Percentiles rank a stretch among this genome's conserved stretches.
Evolutionary conservation across 2,329 filamentous ascomycete species (phyloP).

Genomic region (Diaporthe sp.): DNA sequence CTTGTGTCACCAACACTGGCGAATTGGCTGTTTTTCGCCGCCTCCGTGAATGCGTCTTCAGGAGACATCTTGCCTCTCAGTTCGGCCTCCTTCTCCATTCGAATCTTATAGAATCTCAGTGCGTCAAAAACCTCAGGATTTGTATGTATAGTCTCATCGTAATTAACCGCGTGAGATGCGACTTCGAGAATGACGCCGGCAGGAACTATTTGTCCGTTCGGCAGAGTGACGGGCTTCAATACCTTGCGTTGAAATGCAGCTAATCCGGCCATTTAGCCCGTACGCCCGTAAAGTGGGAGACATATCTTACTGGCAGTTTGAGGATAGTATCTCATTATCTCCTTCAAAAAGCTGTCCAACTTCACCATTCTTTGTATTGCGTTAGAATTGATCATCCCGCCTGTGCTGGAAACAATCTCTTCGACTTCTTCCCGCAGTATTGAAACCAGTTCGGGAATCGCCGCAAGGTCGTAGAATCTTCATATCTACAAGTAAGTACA

Average conservation of each 20-base stretch:
- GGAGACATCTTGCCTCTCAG: constrained; percentile 44
- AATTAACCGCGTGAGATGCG: constrained; percentile 49
- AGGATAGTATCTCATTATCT: constrained; percentile 38
- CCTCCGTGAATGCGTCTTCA: neutral
- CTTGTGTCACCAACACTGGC: neutral
- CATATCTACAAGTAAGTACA: too few relatives aligned
- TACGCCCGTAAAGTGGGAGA: constrained; percentile 44
- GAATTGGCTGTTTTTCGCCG: neutral
- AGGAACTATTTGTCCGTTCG: constrained; percentile 61
- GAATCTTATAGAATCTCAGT: constrained; percentile 49
- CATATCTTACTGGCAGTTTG: neutral
- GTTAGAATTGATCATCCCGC: constrained; percentile 43
- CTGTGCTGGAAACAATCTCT: constrained; percentile 49
- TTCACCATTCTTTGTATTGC: constrained; percentile 48
- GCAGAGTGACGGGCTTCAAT: constrained; percentile 59
- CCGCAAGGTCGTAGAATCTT: constrained; percentile 32
- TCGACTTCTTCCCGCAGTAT: constrained; percentile 65
- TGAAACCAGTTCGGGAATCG: constrained; percentile 61
- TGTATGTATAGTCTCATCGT: constrained; percentile 50
- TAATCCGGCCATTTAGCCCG: neutral
- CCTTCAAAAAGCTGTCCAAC: constrained; percentile 48
- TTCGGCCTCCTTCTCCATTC: constrained; percentile 42
- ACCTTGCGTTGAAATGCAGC: constrained; percentile 59
- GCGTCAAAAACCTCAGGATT: constrained; percentile 50
- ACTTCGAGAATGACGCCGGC: constrained; percentile 53